Evolutionary conservation across 2,329 filamentous ascomycete genomes (phyloP).

Genomic region (Paraphaeosphaeria minitans): DNA sequence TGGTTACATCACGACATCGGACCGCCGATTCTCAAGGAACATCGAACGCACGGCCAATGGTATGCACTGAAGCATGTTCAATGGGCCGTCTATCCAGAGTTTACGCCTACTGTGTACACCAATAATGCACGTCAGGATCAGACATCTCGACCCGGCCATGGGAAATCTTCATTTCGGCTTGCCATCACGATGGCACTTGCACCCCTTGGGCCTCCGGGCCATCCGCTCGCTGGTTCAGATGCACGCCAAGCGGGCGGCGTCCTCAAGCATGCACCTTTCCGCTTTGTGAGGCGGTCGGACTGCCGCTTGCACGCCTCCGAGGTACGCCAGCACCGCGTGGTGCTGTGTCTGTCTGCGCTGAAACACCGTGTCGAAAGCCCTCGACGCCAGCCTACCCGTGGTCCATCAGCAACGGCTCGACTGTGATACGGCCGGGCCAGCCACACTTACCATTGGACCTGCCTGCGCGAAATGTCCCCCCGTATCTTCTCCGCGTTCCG

Average conservation of each 20-base stretch:
- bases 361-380: conserved; percentile 73
- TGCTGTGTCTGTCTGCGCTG: conserved; percentile 73
- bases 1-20: conserved; percentile 40
- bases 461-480: conserved; percentile 62
- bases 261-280: conserved; percentile 39
- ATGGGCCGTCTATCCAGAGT: not conserved
- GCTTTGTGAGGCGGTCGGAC: conserved; percentile 30
- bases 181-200: not conserved
- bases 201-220: conserved; percentile 9
- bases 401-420: conserved; percentile 19
- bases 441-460: conserved; percentile 65
- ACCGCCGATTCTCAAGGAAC: not conserved
- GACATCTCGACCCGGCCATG: not conserved
- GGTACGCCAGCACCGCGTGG: conserved; percentile 68
- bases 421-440: conserved; percentile 32
- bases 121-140: not conserved
- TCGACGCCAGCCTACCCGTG: conserved; percentile 65
- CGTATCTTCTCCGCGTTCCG: conserved; percentile 47
- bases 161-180: not conserved
- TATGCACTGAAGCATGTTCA: not conserved
- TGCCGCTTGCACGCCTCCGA: conserved; percentile 52
- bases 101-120: too few species aligned
- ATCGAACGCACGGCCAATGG: conserved; percentile 12
- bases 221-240: conserved; percentile 9
- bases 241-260: conserved; percentile 25